A percentile compares a stretch with the other conserved stretches of the same genome.
These are phyloP conservation scores for Wallacemonas sp. DNA, from an alignment of 208 protist species.

Conservation along the genomic window DNA sequence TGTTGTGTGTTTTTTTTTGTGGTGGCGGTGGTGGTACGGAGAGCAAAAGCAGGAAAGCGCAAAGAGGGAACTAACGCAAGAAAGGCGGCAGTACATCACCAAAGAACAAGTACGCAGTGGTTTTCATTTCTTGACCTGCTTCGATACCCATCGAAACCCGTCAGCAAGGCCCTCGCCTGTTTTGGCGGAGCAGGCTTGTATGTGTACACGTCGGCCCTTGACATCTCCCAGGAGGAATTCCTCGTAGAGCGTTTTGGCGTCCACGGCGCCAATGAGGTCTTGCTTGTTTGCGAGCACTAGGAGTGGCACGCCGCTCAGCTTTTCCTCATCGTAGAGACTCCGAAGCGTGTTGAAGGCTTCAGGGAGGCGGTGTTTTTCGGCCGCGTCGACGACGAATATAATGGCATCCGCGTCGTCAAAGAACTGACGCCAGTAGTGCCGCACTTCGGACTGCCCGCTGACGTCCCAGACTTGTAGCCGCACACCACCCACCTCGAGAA, in stretches of 20 bases:
- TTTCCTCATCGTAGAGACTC: conserved; percentile 93
- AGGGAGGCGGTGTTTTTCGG: conserved; percentile 84
- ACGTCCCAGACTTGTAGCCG: conserved; percentile 98
- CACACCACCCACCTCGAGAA: conserved; percentile 81
- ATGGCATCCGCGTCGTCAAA: conserved; percentile 93
- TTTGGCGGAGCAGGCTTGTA: conserved; percentile 94
- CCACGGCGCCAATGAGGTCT: conserved; percentile 91
- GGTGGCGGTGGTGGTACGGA: too few relatives aligned
- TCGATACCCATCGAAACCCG: conserved; percentile 91
- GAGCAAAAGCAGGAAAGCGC: too few relatives aligned
- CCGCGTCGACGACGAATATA: conserved; percentile 94
- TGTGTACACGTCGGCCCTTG: conserved; percentile 88
- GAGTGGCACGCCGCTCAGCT: conserved; percentile 91
- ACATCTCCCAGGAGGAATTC: conserved; percentile 79
- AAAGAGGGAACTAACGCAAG: too few relatives aligned
- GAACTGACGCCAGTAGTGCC: conserved; percentile 98
- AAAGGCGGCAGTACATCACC: too few relatives aligned
- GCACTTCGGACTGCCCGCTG: conserved; percentile 93
- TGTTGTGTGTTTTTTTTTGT: too few relatives aligned
- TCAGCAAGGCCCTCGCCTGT: conserved; percentile 90
- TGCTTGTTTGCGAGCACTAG: conserved; percentile 98
- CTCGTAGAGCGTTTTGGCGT: conserved; percentile 64
- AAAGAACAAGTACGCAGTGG: too few relatives aligned
- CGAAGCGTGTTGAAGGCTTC: conserved; percentile 91
- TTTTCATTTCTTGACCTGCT: conserved; percentile 54